These are phyloP conservation scores for Dipteronia sinensis DNA, from an alignment of 345 rosid genomes.

Conservation along the genomic window DNA sequence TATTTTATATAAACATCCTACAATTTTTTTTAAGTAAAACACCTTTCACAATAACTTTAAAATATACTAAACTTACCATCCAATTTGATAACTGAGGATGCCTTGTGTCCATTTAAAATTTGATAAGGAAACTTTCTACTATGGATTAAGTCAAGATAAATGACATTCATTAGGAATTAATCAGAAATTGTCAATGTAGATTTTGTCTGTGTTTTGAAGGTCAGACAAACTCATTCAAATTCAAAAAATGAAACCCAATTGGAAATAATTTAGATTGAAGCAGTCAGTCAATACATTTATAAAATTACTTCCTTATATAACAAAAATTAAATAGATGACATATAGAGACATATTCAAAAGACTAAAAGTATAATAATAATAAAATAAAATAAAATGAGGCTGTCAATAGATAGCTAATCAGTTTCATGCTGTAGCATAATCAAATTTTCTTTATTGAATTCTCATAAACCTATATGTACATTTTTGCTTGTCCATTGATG, in stretches of 20 bases:
- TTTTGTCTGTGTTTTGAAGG: neutral
- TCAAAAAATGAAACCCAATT: neutral
- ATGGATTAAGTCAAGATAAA: neutral
- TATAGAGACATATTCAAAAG: neutral
- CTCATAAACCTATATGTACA: slow-evolving; percentile 2
- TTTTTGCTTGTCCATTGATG: neutral
- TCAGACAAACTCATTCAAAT: neutral
- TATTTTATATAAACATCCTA: no score
- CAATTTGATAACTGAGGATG: neutral
- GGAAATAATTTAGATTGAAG: neutral
- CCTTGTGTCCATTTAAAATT: neutral
- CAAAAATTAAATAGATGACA: neutral
- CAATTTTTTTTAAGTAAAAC: no score
- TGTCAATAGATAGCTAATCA: neutral
- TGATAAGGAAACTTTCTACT: neutral
- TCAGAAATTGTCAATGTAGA: neutral
- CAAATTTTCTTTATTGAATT: slow-evolving; percentile 12
- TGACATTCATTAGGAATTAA: neutral
- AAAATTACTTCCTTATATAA: no score
- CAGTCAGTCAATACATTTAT: neutral
- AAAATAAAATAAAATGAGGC: neutral
- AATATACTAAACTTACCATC: neutral
- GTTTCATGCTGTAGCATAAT: neutral
- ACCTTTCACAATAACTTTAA: no score
- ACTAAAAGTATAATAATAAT: no score